Base-by-base conservation (phyloP, 768 basidiomycete genomes). In the Rhodotorula toruloides region DNA sequence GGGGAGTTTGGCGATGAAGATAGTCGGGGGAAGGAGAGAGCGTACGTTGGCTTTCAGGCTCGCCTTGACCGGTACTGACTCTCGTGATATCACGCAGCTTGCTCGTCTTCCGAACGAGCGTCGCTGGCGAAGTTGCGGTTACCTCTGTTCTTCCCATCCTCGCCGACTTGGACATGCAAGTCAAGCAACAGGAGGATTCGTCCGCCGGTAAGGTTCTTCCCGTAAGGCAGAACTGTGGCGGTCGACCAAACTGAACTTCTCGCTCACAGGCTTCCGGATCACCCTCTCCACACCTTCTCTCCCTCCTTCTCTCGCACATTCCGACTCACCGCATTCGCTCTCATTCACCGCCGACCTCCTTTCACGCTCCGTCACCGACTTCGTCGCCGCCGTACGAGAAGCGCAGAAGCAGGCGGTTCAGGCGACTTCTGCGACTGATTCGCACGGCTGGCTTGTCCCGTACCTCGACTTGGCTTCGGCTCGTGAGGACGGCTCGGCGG, bases 141-240 rank as follows among this genome's bases (percentile, higher is more conserved):
- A n/a, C n/a, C n/a, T n/a, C n/a, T n/a, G 63, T 64, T 0, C 10
- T 58, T 17, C 55, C 63, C 29, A 29, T 64, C n/a, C 17, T 46
- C 0, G 25, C 31, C 12, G 50, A 46, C 25, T 58, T 58, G 21
- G 8, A 12, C 3, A 34, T 58, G 27, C 40, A 42, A 16, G 27
- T 58, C 11, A 25, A 40, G 49, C 63, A 64, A 52, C 62, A 4
- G 48, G 54, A 42, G 55, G 39, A 49, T 27, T 9, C 50, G 43
- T 46, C 10, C 14, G 49, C 46, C 3, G 32, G 34, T 25, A 25
- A 22, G 13, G 5, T 27, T 27, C 19, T 29, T 36, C 7, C 42
- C 27, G 6, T 32, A 32, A 2, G 16, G n/a, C 2, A 3, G 4
- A 8, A 11, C 13, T 10, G 29, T 4, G 12, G 48, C 47, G 31